Conservation (phyloP, 306 rosid genomes). For the Cajanus cajan region DNA sequence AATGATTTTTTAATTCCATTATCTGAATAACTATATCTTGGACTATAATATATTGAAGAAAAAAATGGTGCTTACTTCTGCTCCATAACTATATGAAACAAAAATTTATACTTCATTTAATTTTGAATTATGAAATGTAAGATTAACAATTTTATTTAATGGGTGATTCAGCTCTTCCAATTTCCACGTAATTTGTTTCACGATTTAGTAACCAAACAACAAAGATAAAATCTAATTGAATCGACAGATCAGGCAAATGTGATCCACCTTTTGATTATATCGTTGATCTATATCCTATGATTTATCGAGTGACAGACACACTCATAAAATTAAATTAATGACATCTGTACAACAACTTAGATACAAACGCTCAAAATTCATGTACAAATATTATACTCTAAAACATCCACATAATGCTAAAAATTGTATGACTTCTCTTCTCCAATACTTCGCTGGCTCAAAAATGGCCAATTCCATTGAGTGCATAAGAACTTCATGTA, state of each 20-base stretch:
- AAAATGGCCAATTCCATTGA: conserved; percentile 1
- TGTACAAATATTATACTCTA: conserved; percentile 29
- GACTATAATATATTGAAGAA: too few relatives aligned
- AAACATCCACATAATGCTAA: not conserved
- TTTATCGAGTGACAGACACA: not conserved
- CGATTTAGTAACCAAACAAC: not conserved
- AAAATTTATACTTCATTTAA: not conserved
- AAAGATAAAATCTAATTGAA: not conserved
- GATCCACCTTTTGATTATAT: not conserved
- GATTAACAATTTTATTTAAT: not conserved
- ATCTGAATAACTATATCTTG: too few relatives aligned
- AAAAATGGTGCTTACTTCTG: too few relatives aligned
- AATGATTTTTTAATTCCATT: not conserved
- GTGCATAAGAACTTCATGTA: not conserved
- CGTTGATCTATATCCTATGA: not conserved
- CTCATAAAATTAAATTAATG: conserved; percentile 1
- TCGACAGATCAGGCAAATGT: not conserved
- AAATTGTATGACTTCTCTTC: not conserved
- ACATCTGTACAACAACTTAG: conserved; percentile 13
- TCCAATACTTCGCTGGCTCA: not conserved
- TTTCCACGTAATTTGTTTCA: not conserved
- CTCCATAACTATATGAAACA: not conserved
- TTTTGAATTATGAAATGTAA: not conserved
- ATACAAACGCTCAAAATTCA: conserved; percentile 37
- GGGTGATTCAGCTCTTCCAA: not conserved